Evolutionary conservation across 768 basidiomycete species (phyloP).

Genomic region (Lanmaoa pseudosensibilis): DNA sequence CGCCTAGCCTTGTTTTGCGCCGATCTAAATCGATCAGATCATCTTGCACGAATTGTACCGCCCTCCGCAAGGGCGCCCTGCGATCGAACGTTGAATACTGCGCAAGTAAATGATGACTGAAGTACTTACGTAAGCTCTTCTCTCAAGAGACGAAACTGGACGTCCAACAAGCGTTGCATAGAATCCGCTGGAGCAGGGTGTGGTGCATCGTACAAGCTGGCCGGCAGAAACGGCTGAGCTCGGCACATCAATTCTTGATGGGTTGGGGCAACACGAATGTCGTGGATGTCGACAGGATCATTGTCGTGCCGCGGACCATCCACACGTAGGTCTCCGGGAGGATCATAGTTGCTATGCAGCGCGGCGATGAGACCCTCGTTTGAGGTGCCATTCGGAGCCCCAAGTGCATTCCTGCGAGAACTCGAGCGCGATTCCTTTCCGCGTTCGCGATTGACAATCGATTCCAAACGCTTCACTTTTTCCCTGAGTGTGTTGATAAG

Average conservation of each 20-base stretch:
- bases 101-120: not conserved
- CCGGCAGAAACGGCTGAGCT: conserved; percentile 58
- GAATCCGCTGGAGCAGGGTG: conserved; percentile 57
- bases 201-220: conserved; percentile 56
- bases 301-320: conserved; percentile 69
- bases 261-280: conserved; percentile 72
- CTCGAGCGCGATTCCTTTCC: conserved; percentile 32
- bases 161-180: conserved; percentile 68
- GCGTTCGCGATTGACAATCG: conserved; percentile 55
- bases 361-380: conserved; percentile 41
- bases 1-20: conserved; percentile 40
- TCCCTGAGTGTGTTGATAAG: conserved; percentile 33
- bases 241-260: conserved; percentile 58
- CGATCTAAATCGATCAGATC: conserved; percentile 37
- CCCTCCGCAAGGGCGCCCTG: conserved; percentile 54
- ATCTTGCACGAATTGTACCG: conserved; percentile 48
- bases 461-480: conserved; percentile 32
- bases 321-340: conserved; percentile 50
- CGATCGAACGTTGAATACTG: not conserved
- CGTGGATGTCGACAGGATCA: conserved; percentile 51
- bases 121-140: conserved; percentile 64
- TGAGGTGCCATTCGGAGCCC: not conserved
- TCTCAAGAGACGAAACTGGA: conserved; percentile 72
- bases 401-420: conserved; percentile 3
- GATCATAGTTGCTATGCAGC: conserved; percentile 45